These are phyloP conservation scores for Lactarius sanguifluus DNA, from an alignment of 768 basidiomycete species.

Conservation along the genomic window DNA sequence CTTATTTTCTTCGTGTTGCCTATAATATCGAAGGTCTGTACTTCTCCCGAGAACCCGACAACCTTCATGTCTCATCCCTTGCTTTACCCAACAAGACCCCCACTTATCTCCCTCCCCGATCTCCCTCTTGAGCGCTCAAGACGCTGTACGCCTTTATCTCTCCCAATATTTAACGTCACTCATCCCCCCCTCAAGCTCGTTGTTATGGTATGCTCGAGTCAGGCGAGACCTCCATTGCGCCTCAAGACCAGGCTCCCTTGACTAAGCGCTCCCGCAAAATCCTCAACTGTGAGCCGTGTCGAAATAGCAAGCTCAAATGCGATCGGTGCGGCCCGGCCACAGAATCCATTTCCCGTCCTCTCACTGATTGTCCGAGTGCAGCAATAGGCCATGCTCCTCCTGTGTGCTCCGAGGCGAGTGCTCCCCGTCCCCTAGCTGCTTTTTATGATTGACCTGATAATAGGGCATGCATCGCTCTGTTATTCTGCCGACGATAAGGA, in stretches of 20 bases:
- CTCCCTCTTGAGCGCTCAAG: constrained; percentile 26
- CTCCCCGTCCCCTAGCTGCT: neutral
- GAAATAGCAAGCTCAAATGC: constrained; percentile 31
- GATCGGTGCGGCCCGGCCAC: constrained; percentile 20
- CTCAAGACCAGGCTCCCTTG: constrained; percentile 24
- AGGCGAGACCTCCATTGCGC: constrained; percentile 28
- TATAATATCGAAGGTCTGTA: constrained; percentile 21
- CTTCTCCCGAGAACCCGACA: constrained; percentile 28
- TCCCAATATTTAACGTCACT: constrained; percentile 25
- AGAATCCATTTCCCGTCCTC: neutral
- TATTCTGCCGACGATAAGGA: constrained; percentile 29
- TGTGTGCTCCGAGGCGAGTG: constrained; percentile 28
- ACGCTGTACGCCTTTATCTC: constrained; percentile 21
- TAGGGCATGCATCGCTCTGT: constrained; percentile 29
- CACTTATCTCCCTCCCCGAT: constrained; percentile 28
- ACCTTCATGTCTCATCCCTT: constrained; percentile 28
- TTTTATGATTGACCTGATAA: constrained; percentile 4
- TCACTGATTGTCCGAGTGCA: constrained; percentile 3
- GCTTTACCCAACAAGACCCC: constrained; percentile 26
- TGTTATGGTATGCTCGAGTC: constrained; percentile 29
- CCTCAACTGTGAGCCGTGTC: constrained; percentile 30
- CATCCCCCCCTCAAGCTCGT: constrained; percentile 23
- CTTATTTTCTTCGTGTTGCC: constrained; percentile 15
- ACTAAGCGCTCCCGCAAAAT: constrained; percentile 29
- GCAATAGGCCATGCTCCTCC: constrained; percentile 30